A percentile compares a stretch with the other conserved stretches of the same genome.
Evolutionary conservation across 805 yeast species (phyloP).

Genomic region (Wickerhamiella parazyma): DNA sequence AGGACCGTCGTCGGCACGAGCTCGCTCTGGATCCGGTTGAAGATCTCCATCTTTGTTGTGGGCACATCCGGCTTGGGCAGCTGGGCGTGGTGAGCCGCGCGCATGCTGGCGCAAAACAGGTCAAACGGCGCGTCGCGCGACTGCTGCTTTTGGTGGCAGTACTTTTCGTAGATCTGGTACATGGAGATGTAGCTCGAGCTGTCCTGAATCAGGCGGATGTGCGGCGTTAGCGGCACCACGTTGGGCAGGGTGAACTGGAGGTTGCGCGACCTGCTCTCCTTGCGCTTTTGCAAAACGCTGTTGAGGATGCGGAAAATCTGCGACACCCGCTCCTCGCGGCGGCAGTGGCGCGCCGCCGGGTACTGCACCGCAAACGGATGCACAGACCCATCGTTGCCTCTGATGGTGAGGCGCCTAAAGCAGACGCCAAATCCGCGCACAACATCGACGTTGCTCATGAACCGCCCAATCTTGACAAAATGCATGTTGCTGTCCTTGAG

Average conservation of each 20-base stretch:
- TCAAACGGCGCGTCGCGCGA: constrained; percentile 83
- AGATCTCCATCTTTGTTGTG: constrained; percentile 79
- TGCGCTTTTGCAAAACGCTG: constrained; percentile 63
- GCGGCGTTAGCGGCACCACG: constrained; percentile 90
- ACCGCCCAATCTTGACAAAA: constrained; percentile 85
- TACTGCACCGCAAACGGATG: constrained; percentile 93
- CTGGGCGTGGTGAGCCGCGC: constrained; percentile 87
- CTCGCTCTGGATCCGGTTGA: constrained; percentile 76
- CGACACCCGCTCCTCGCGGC: constrained; percentile 89
- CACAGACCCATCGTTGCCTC: constrained; percentile 86
- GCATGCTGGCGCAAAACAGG: constrained; percentile 68
- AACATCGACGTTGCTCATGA: constrained; percentile 75
- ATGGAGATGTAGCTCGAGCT: constrained; percentile 62
- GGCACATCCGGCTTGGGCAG: constrained; percentile 85
- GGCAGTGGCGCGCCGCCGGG: constrained; percentile 94
- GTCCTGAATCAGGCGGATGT: constrained; percentile 77
- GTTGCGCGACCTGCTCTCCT: constrained; percentile 76
- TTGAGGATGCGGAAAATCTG: constrained; percentile 84
- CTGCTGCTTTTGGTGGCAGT: constrained; percentile 57
- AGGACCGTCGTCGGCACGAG: constrained; percentile 76
- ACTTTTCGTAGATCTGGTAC: constrained; percentile 77
- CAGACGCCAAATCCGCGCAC: constrained; percentile 86
- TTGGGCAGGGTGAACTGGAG: constrained; percentile 76
- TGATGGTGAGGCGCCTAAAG: constrained; percentile 71
- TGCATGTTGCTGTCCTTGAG: constrained; percentile 82